Evolutionary conservation across 2,329 filamentous ascomycete species (phyloP).

Genomic region (Diaporthe ampelina): DNA sequence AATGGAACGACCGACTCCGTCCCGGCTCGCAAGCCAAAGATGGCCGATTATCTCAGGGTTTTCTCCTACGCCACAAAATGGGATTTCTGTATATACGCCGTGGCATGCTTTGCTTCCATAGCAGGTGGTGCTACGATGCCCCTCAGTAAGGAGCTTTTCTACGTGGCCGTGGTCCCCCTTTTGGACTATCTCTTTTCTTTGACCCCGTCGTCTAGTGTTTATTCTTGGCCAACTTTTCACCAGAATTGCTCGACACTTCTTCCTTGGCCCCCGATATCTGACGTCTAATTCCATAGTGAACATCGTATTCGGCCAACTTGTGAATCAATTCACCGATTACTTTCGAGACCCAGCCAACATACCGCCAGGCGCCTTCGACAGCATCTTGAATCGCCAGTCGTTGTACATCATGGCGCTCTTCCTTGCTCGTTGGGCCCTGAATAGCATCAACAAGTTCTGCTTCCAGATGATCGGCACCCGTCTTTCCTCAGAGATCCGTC

Average conservation of each 20-base stretch:
- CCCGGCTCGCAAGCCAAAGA: neutral
- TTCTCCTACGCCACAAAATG: conserved; percentile 67
- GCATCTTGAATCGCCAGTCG: neutral
- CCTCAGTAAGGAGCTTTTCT: conserved; percentile 50
- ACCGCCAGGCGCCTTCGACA: conserved; percentile 7
- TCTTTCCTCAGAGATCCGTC: conserved; percentile 70
- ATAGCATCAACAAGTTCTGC: conserved; percentile 53
- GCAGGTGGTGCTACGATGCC: conserved; percentile 69
- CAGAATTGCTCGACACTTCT: neutral
- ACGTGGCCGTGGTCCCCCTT: too few species aligned
- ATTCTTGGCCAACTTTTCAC: neutral
- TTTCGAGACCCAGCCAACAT: conserved; percentile 24
- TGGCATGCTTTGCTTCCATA: conserved; percentile 63
- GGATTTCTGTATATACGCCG: conserved; percentile 62
- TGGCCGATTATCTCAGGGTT: conserved; percentile 61
- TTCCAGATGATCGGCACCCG: conserved; percentile 73
- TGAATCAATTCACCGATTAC: conserved; percentile 59
- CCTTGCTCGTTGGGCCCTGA: conserved; percentile 8
- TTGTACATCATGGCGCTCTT: conserved; percentile 31
- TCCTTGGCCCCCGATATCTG: neutral
- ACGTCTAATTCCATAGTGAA: conserved; percentile 56
- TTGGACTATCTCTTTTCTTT: neutral
- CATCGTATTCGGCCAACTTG: conserved; percentile 67
- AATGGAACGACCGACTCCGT: neutral
- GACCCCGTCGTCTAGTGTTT: neutral